Evolutionary conservation across 2,329 filamentous ascomycete species (phyloP), one percentile per base, ranked within the genome.

Genomic region (Rachicladosporium sp.): DNA sequence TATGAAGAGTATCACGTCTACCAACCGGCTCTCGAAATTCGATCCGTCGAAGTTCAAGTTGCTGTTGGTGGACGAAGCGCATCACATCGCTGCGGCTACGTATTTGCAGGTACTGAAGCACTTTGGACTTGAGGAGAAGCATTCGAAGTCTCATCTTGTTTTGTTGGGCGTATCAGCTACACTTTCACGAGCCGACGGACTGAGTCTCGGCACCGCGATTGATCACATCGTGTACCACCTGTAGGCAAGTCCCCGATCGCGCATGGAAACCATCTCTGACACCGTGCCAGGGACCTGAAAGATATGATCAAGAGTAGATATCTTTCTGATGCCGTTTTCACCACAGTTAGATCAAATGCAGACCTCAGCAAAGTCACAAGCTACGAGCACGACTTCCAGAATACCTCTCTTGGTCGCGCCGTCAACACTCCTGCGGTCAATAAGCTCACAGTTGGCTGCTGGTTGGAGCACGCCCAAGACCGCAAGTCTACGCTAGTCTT

Each of bases 191-290:
- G 86, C 86, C 44, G 89, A 96, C 55, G 89, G 89, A 0, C 65
- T 93, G 27, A 78, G 75, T 43, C 69, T 96, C 2, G 88, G 88
- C 1, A 70, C 80, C 9, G 88, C 82, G 27, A 91, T 96, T 51
- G 89, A 96, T 51, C 82, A 93, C 54, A 94, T 96, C 45, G 89
- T 95, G 35, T 96, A 94, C 52, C 89, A 96, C 60, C 91, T 87
- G 60, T 65, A 42, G 10, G 59, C 41, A n/a, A n/a, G 3, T 10
- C 10, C 9, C 8, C 15, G 19, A 70, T 76, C 51, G 76, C 74
- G n/a, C 29, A 11, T 53, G 4, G 8, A 21, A 6, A 4, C 13
- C 31, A 13, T 21, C n/a, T 29, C 43, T 47, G 30, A 45, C 36
- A 29, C 4, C 27, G 8, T 21, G 30, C 4, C 41, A 67, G 65